phyloP scores from a whole-genome alignment of 2,329 filamentous ascomycete genomes.

The Neoscytalidium dimidiatum region DNA sequence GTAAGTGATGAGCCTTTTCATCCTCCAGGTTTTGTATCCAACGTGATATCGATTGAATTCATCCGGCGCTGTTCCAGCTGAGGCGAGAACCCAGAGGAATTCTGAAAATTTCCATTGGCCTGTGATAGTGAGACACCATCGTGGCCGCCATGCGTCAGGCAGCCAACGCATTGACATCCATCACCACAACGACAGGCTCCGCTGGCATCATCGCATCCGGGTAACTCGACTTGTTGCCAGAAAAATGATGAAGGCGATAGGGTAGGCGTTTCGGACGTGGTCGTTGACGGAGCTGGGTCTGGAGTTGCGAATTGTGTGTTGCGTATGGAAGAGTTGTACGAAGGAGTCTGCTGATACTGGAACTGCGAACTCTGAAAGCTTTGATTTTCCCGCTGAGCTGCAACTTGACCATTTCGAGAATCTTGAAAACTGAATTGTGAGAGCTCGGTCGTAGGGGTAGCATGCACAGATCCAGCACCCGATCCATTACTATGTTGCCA shows the following conservation, averaged over 20 bases:
- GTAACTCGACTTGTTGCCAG: slow-evolving; percentile 38
- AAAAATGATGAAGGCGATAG: slow-evolving; percentile 41
- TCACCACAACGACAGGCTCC: slow-evolving; percentile 56
- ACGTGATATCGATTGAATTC: neutral
- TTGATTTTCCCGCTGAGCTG: neutral
- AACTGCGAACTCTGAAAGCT: neutral
- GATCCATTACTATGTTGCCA: neutral
- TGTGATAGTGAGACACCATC: slow-evolving; percentile 41
- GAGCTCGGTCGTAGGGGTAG: slow-evolving; percentile 21
- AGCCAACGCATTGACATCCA: slow-evolving; percentile 55
- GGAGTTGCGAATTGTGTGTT: neutral
- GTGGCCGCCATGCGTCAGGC: slow-evolving; percentile 54
- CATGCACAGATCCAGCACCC: slow-evolving; percentile 19
- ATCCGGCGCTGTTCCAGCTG: neutral
- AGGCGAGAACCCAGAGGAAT: neutral
- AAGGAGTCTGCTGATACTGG: neutral
- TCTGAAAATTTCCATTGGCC: neutral
- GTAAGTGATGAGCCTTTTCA: neutral
- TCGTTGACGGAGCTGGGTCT: slow-evolving; percentile 10
- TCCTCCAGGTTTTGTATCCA: neutral
- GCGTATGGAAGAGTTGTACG: neutral
- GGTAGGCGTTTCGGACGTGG: slow-evolving; percentile 24
- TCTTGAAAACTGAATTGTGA: slow-evolving; percentile 24
- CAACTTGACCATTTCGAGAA: neutral
- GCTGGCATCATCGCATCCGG: slow-evolving; percentile 49